These are phyloP conservation scores for Ascochyta rabiei DNA, from an alignment of 2,329 filamentous ascomycete species.

Conservation along the genomic window DNA sequence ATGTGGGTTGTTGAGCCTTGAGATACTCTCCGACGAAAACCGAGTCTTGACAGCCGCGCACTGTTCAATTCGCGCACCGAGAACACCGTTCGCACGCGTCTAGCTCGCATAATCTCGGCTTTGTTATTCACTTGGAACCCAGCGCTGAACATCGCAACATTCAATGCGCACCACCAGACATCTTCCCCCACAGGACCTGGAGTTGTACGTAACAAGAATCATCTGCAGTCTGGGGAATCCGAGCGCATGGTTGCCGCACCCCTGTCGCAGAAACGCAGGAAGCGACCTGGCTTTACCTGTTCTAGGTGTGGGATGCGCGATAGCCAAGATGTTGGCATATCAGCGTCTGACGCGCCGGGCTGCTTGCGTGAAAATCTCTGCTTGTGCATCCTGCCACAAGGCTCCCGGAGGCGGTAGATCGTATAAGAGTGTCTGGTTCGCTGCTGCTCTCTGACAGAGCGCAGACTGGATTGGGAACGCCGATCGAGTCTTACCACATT, in stretches of 20 bases:
- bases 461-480: conserved; percentile 5
- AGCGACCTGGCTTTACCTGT: conserved; percentile 15
- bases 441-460: conserved; percentile 3
- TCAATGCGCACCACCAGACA: neutral
- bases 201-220: conserved; percentile 32
- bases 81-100: neutral
- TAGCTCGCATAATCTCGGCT: conserved; percentile 13
- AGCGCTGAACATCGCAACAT: neutral
- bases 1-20: conserved; percentile 16
- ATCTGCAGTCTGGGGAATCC: conserved; percentile 19
- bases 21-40: conserved; percentile 4
- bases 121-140: neutral
- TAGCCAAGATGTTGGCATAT: conserved; percentile 19
- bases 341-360: conserved; percentile 11
- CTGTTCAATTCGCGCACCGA: neutral
- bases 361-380: conserved; percentile 14
- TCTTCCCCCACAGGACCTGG: conserved; percentile 9
- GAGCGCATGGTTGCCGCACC: neutral
- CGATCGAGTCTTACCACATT: neutral
- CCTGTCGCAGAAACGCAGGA: conserved; percentile 4
- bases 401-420: neutral
- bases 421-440: conserved; percentile 11
- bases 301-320: conserved; percentile 9
- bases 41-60: conserved; percentile 2
- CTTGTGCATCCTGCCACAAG: neutral